Base-by-base conservation (phyloP, 2,329 filamentous ascomycete genomes). In the Fusarium sp. region DNA sequence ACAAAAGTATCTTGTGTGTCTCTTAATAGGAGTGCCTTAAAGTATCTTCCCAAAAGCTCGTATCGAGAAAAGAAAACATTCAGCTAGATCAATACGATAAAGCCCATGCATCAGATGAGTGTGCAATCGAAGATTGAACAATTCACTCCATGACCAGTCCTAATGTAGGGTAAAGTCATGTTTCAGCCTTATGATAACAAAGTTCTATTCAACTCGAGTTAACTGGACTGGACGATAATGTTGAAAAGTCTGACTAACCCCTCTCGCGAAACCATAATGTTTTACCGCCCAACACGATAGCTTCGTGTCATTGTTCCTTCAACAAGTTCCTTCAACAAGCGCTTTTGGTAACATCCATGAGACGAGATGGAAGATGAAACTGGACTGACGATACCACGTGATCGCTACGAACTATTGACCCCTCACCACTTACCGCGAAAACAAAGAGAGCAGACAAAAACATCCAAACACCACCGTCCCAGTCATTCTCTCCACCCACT, bases 391-490 rank as follows among this genome's bases (percentile, higher is more conserved):
- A 35, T 13, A 11, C 71, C 71, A 73, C 71, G 71, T 73, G 71
- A 73, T 63, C 57, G 58, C 41, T 52, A 20, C 57, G 41, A 70
- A 65, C 67, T 64, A 62, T 48, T 67, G 64, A 62, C 67, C 67
- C 67, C 63, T 65, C 69, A 54, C 55, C 55, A 58, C 41, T 40
- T 56, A 43, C 46, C 41, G 11, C 52, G 51, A 45, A 48, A 50
- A 45, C 35, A 47, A 53, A 30, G 49, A 50, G 52, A 69, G 70
- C 70, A 72, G 75, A 77, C 75, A 77, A 77, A 77, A 77, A 77
- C 71, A 77, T 61, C 48, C 74, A 74, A 67, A 72, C 75, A 77
- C 73, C 61, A 68, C 59, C 68, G 69, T 69, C 60, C 58, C 46
- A 64, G 52, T 56, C 62, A 67, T 73, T 75, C 64, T 71, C 56